Base-by-base conservation (phyloP, 768 basidiomycete genomes). In the Boletus rufocinnamomeus region DNA sequence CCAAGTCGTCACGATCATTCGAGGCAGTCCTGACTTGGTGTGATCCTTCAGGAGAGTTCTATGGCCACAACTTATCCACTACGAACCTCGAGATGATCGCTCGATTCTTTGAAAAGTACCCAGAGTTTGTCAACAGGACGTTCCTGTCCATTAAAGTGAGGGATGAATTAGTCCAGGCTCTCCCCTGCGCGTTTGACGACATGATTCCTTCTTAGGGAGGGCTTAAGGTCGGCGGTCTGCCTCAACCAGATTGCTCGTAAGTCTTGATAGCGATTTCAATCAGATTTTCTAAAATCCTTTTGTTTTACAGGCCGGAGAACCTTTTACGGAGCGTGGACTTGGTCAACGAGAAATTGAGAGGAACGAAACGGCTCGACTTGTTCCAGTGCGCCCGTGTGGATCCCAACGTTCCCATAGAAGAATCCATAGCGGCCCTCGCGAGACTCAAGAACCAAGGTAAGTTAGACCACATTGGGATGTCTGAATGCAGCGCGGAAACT, bases 401-500 rank as follows among this genome's bases (percentile, higher is more conserved):
- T 34, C 66, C 63, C 16, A 74, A 72, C 6, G 60, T 75, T 5
- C 63, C 78, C 0, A 63, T 86, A 56, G 85, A 87, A 68, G 76
- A 81, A 4, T 62, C 67, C 8, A 76, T 80, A 56, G 64, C 71
- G 37, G 73, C 70, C n/a, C 76, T 88, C 37, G 73, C 73, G 17
- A 70, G 64, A 4, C 69, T 88, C 43, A 69, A 58, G 28, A 25
- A 13, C 16, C 34, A 59, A 43, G 67, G 68, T 19, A 70, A 70
- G 50, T 40, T 87, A 69, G 75, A 79, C 61, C 79, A 86, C 66
- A 83, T 88, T 52, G 84, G 84, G 1, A 61, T 88, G 49, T 82
- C 80, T 4, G 87, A 88, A 67, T 79, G 80, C 62, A 74, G 70
- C 28, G 81, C 77, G 0, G 74, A 69, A 16, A 82, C 84, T 0